Percentiles rank a stretch among this genome's conserved stretches.
These are phyloP conservation scores for Yamadazyma atlantica DNA, from an alignment of 1,139 yeast genomes.

Conservation along the genomic window DNA sequence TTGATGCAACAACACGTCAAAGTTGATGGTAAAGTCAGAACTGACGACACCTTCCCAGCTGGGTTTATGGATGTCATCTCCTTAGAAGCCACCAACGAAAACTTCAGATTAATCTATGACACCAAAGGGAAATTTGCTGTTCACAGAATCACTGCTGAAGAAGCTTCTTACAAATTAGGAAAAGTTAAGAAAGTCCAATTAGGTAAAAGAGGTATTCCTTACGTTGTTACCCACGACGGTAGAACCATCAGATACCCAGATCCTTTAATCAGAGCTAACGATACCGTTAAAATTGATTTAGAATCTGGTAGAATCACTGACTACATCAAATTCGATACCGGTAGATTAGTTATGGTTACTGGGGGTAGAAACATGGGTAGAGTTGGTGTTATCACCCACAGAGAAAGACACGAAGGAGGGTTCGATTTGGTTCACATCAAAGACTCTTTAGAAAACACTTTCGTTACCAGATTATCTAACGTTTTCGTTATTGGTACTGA, in stretches of 20 bases:
- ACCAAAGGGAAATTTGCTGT: conserved; percentile 98
- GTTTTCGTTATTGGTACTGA: conserved; percentile 94
- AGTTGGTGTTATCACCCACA: conserved; percentile 97
- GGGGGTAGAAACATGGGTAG: conserved; percentile 99
- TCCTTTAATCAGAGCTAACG: conserved; percentile 93
- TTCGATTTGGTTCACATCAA: conserved; percentile 98
- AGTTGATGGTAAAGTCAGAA: conserved; percentile 99
- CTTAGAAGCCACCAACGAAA: conserved; percentile 96
- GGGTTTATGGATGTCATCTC: conserved; percentile 99
- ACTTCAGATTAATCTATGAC: conserved; percentile 98
- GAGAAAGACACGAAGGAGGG: conserved; percentile 99
- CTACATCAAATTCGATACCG: conserved; percentile 91
- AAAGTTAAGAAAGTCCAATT: conserved; percentile 97
- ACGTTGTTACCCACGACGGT: conserved; percentile 98
- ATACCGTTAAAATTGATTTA: conserved; percentile 94
- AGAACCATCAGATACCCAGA: conserved; percentile 99
- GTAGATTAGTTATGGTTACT: conserved; percentile 94
- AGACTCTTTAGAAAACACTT: conserved; percentile 95
- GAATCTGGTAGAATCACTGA: conserved; percentile 93
- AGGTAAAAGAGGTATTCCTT: conserved; percentile 98
- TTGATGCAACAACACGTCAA: conserved; percentile 98
- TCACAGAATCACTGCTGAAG: conserved; percentile 98
- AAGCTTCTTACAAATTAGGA: conserved; percentile 96
- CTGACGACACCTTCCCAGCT: conserved; percentile 97
- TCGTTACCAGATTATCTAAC: conserved; percentile 96